These are phyloP conservation scores for Scedosporium boydii DNA, from an alignment of 2,329 filamentous ascomycete species.

Conservation along the genomic window DNA sequence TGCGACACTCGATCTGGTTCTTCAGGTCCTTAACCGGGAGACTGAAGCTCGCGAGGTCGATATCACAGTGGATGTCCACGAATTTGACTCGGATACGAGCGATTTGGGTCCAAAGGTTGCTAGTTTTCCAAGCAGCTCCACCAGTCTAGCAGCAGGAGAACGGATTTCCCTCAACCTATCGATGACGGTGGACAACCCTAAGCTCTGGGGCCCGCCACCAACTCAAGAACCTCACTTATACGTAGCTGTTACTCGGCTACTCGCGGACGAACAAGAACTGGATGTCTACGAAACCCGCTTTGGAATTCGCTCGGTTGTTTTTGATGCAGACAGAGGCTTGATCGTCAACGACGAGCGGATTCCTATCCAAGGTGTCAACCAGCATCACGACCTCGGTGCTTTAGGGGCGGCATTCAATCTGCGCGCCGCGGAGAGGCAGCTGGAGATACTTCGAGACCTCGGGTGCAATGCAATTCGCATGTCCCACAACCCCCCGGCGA, in stretches of 20 bases:
- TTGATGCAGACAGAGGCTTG: conserved; percentile 28
- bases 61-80: conserved; percentile 29
- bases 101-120: conserved; percentile 19
- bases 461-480: conserved; percentile 40
- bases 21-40: conserved; percentile 36
- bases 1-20: conserved; percentile 32
- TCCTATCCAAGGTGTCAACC: conserved; percentile 34
- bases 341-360: conserved; percentile 35
- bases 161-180: conserved; percentile 13
- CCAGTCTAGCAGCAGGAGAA: conserved; percentile 17
- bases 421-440: conserved; percentile 36
- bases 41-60: conserved; percentile 20
- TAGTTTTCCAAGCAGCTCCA: background rate
- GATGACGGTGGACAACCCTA: conserved; percentile 20
- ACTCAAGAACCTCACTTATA: conserved; percentile 37
- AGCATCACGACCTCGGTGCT: conserved; percentile 42
- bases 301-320: conserved; percentile 35
- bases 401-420: conserved; percentile 40
- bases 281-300: conserved; percentile 40
- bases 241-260: conserved; percentile 32
- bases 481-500: conserved; percentile 43
- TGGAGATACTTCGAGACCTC: conserved; percentile 38
- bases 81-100: conserved; percentile 23
- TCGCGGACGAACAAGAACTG: conserved; percentile 15
- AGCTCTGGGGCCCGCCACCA: conserved; percentile 38